phyloP scores from a whole-genome alignment of 176 grass and related monocot species.

The Paspalum notatum region DNA sequence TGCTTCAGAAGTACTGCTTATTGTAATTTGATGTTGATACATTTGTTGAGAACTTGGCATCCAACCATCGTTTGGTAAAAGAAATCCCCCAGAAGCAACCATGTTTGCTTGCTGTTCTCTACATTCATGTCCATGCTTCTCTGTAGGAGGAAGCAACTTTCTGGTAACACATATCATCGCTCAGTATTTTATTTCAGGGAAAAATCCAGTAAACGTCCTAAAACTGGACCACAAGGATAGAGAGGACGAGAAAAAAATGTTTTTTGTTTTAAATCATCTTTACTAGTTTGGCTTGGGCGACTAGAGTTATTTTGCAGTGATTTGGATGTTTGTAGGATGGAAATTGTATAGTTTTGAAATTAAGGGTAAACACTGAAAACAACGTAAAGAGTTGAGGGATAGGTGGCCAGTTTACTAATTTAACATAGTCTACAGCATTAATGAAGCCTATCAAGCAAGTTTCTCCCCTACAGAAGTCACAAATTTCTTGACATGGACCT shows the following conservation, averaged over 20 bases:
- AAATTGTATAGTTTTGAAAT: background rate
- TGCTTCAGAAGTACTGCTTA: constrained; percentile 37
- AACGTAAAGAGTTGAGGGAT: background rate
- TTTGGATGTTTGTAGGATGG: background rate
- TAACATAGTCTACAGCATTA: constrained; percentile 7
- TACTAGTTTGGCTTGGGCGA: constrained; percentile 6
- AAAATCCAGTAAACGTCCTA: background rate
- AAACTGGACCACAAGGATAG: background rate
- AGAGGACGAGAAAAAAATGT: background rate
- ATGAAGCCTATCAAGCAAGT: background rate
- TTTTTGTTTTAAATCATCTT: background rate
- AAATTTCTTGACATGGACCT: background rate
- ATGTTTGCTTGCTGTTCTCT: constrained; percentile 30
- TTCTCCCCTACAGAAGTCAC: background rate
- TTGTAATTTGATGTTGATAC: constrained; percentile 27
- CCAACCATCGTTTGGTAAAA: constrained; percentile 23
- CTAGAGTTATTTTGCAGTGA: background rate
- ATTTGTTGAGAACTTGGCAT: constrained; percentile 25
- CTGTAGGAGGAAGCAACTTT: constrained; percentile 31
- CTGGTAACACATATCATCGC: constrained; percentile 44
- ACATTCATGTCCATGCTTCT: constrained; percentile 33
- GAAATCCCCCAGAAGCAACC: constrained; percentile 25
- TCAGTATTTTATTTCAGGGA: background rate
- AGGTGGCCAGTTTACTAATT: background rate
- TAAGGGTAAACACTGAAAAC: background rate